phyloP scores from a whole-genome alignment of 78 protist genomes.

The slime mould (Dictyostelium discoideum) region DNA sequence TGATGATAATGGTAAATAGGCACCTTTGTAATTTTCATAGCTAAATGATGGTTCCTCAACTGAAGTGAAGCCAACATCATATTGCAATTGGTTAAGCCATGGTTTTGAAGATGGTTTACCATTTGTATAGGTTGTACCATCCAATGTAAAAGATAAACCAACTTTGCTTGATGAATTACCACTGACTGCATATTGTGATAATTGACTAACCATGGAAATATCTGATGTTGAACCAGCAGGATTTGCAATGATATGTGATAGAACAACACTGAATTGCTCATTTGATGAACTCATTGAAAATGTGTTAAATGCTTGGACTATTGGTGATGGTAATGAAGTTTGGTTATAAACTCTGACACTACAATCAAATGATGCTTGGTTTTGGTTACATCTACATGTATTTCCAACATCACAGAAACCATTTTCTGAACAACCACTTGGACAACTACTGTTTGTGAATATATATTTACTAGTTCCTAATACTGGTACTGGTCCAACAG shows the following conservation, averaged over 20 bases:
- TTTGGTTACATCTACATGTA: neutral
- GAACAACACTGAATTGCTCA: neutral
- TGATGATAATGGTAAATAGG: neutral
- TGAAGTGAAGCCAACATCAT: neutral
- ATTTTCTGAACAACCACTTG: neutral
- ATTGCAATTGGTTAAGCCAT: neutral
- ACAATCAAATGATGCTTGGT: constrained; percentile 16
- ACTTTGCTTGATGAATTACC: too few relatives aligned
- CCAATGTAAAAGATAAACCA: neutral
- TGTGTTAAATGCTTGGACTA: neutral
- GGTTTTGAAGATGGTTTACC: neutral
- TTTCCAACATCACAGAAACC: neutral
- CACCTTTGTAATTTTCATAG: neutral
- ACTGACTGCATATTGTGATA: neutral
- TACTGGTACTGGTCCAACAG: neutral
- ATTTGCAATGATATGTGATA: constrained; percentile 1
- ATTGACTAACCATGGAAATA: neutral
- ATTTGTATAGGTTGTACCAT: neutral
- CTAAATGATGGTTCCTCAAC: neutral
- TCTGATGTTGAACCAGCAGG: neutral
- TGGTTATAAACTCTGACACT: neutral
- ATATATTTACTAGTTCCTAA: neutral
- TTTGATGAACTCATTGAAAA: neutral
- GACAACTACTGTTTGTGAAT: neutral
- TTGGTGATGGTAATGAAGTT: constrained; percentile 3